Evolutionary conservation across 2,329 filamentous ascomycete genomes (phyloP), one percentile per base, ranked within the genome.

Genomic region (Colletotrichum sp.): DNA sequence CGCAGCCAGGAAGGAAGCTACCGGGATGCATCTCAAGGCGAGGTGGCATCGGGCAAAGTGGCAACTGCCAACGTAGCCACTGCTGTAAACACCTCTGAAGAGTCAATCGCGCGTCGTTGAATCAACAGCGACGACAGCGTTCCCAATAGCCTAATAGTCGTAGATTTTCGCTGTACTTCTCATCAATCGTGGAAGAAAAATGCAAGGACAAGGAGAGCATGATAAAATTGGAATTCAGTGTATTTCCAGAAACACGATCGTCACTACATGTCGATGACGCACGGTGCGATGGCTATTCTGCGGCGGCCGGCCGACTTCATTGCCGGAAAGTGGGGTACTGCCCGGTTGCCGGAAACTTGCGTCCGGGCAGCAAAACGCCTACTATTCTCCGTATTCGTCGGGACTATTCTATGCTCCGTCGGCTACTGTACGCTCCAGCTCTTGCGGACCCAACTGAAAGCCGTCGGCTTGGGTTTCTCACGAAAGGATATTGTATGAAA

Each of bases 91-190:
- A 64, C 32, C n/a, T 64, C 30, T 9, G 60, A 64, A 22, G 60
- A 64, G 32, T 64, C 60, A 12, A 36, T 64, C 27, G 30, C 60
- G 6, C 30, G 32, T 10, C 30, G 32, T 16, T 64, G n/a, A 64
- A 22, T 10, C 43, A 6, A 22, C 0, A 48, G 43, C 10, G 43
- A 48, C n/a, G 8, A 13, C 43, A 48, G n/a, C 43, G 8, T n/a
- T n/a, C 18, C 0, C 39, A 0, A n/a, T 0, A 18, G 36, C 36
- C 36, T 39, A 18, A 18, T 10, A 6, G 36, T 39, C 8, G 10
- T 43, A 43, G 18, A 43, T 0, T 0, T 43, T 3, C 6, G 18
- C 0, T n/a, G 39, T n/a, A 43, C 18, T n/a, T 43, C 39, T 43
- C 18, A 43, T n/a, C 1, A 39, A 2, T 39, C 8, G 36, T 39